Conservation (phyloP, 2,329 filamentous ascomycete species). For the Trichothecium sympodiale region DNA sequence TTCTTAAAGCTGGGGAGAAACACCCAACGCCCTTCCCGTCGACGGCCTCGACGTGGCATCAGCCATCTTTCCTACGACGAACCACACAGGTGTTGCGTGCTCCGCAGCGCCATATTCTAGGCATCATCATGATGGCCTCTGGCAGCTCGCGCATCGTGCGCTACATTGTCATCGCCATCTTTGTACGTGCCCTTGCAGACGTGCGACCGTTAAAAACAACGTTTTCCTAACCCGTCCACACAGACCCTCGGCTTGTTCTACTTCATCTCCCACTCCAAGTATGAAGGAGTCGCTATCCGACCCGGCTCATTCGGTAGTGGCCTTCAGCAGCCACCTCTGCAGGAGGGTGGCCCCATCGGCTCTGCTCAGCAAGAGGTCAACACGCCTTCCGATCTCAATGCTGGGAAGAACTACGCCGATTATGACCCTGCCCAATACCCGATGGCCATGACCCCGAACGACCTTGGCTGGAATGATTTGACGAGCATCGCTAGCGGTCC, state of each 20-base stretch:
- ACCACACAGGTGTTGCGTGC: too few species aligned
- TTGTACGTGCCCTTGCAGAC: constrained; percentile 50
- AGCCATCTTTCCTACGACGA: constrained; percentile 1
- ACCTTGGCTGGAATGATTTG: constrained; percentile 41
- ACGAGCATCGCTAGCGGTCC: constrained; percentile 47
- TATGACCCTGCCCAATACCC: constrained; percentile 23
- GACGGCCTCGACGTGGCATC: too few species aligned
- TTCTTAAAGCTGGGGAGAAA: too few species aligned
- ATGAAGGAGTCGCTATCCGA: constrained; percentile 26
- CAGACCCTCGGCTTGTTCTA: constrained; percentile 65
- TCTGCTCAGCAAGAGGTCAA: background rate
- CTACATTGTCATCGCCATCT: constrained; percentile 71
- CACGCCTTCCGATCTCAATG: background rate
- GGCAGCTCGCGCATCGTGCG: constrained; percentile 64
- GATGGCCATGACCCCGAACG: constrained; percentile 40
- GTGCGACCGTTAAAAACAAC: background rate
- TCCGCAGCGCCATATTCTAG: background rate
- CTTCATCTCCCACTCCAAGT: constrained; percentile 57
- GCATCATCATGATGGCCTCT: constrained; percentile 41
- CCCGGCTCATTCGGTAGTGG: constrained; percentile 1
- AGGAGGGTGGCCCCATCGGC: background rate
- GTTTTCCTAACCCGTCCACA: background rate
- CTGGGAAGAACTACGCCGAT: background rate
- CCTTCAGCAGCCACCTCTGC: constrained; percentile 5
- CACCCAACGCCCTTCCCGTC: too few species aligned